phyloP scores from a whole-genome alignment of 179 eudicot species.

The Actinidia chinensis region DNA sequence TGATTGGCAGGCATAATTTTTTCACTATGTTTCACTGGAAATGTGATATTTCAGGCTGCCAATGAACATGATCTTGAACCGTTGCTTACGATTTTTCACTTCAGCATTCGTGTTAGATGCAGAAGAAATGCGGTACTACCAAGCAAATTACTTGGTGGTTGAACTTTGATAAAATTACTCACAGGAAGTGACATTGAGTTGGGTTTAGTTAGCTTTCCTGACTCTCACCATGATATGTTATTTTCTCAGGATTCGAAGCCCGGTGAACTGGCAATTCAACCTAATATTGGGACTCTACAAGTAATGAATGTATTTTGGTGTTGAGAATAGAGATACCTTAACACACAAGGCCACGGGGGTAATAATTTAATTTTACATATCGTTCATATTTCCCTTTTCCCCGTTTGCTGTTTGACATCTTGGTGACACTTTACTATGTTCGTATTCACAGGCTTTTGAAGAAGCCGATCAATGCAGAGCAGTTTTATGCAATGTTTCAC shows the following conservation, averaged over 20 bases:
- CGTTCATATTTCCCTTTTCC: neutral
- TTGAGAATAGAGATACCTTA: constrained; percentile 93
- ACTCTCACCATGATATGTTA: neutral
- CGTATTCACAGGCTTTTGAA: constrained; percentile 98
- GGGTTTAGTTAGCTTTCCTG: neutral
- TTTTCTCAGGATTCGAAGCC: constrained; percentile 81
- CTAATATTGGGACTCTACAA: constrained; percentile 92
- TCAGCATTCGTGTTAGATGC: constrained; percentile 91
- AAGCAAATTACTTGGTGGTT: neutral
- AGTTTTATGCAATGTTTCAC: constrained; percentile 95
- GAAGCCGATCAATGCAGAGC: constrained; percentile 99
- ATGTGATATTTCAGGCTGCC: constrained; percentile 67
- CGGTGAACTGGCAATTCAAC: constrained; percentile 92
- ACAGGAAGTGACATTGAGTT: neutral
- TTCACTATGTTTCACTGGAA: neutral
- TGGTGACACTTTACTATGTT: constrained; percentile 10
- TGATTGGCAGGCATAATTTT: neutral
- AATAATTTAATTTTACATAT: constrained; percentile 10
- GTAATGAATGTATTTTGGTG: constrained; percentile 92
- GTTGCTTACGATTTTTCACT: constrained; percentile 95
- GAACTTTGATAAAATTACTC: neutral
- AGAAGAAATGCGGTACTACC: constrained; percentile 88
- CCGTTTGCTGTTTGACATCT: neutral
- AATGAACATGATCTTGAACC: constrained; percentile 96
- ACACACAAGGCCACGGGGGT: constrained; percentile 99